Percentiles rank a stretch among this genome's conserved stretches.
These are phyloP conservation scores for Trichocomaceae sp. DNA, from an alignment of 2,329 filamentous ascomycete species.

Conservation along the genomic window DNA sequence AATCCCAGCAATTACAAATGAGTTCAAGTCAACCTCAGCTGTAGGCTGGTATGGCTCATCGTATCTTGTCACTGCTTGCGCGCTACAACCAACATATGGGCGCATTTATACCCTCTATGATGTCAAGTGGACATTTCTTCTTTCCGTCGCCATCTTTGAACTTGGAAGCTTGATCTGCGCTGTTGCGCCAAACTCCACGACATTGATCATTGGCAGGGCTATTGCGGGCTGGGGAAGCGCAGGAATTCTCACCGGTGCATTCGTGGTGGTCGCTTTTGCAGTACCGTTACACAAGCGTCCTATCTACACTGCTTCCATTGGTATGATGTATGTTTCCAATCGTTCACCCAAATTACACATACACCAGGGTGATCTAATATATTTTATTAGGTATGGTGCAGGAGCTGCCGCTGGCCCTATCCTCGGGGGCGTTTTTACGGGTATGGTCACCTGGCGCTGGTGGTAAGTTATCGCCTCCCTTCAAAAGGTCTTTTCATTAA, in stretches of 20 bases:
- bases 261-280: slow-evolving; percentile 32
- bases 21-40: slow-evolving; percentile 21
- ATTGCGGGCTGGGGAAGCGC: slow-evolving; percentile 28
- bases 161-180: slow-evolving; percentile 27
- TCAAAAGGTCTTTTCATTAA: background rate
- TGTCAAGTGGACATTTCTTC: slow-evolving; percentile 22
- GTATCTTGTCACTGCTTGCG: slow-evolving; percentile 18
- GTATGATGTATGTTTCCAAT: slow-evolving; percentile 14
- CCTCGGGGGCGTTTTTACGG: slow-evolving; percentile 32
- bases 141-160: slow-evolving; percentile 26
- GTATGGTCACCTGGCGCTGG: slow-evolving; percentile 20
- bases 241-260: slow-evolving; percentile 35
- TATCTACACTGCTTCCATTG: slow-evolving; percentile 26
- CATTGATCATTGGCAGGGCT: slow-evolving; percentile 30
- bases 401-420: slow-evolving; percentile 29
- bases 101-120: slow-evolving; percentile 43
- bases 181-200: slow-evolving; percentile 22
- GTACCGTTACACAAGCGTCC: slow-evolving; percentile 30
- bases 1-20: slow-evolving; percentile 43
- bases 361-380: background rate
- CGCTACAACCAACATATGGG: slow-evolving; percentile 42
- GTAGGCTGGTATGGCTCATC: slow-evolving; percentile 23
- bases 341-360: no score
- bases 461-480: slow-evolving; percentile 12
- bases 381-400: slow-evolving; percentile 15